These are phyloP conservation scores for Yamadazyma philogaea DNA, from an alignment of 805 yeast species.

Conservation along the genomic window DNA sequence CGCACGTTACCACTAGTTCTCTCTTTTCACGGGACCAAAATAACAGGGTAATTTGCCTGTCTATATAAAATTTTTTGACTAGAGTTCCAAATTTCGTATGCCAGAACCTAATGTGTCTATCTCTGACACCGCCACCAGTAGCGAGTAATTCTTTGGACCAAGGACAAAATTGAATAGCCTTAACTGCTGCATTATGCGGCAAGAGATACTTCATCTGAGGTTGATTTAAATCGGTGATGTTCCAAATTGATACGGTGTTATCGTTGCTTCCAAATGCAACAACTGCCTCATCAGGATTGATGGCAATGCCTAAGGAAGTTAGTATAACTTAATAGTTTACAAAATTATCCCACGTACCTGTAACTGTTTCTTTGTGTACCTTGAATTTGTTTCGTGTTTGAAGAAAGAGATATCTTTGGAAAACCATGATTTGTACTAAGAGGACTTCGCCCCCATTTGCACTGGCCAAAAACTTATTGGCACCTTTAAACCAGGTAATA, in stretches of 20 bases:
- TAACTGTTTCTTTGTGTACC: constrained; percentile 18
- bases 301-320: constrained; percentile 49
- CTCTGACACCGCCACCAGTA: constrained; percentile 89
- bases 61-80: constrained; percentile 52
- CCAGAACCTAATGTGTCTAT: constrained; percentile 81
- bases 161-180: constrained; percentile 87
- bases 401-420: constrained; percentile 1
- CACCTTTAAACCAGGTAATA: constrained; percentile 54
- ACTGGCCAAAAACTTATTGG: constrained; percentile 53
- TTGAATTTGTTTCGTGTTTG: constrained; percentile 16
- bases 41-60: constrained; percentile 75
- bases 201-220: constrained; percentile 50
- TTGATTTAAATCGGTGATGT: constrained; percentile 37
- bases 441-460: constrained; percentile 61
- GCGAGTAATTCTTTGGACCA: constrained; percentile 80
- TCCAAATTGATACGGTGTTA: constrained; percentile 77
- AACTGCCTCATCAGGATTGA: constrained; percentile 51
- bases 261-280: constrained; percentile 85
- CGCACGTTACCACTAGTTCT: constrained; percentile 77
- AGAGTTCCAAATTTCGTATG: constrained; percentile 77
- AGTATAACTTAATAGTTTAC: constrained; percentile 15
- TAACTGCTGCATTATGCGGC: constrained; percentile 81
- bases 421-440: constrained; percentile 30
- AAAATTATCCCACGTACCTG: neutral
- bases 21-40: constrained; percentile 66